phyloP scores from a whole-genome alignment of 2,329 filamentous ascomycete species.

The Exophiala sideris region DNA sequence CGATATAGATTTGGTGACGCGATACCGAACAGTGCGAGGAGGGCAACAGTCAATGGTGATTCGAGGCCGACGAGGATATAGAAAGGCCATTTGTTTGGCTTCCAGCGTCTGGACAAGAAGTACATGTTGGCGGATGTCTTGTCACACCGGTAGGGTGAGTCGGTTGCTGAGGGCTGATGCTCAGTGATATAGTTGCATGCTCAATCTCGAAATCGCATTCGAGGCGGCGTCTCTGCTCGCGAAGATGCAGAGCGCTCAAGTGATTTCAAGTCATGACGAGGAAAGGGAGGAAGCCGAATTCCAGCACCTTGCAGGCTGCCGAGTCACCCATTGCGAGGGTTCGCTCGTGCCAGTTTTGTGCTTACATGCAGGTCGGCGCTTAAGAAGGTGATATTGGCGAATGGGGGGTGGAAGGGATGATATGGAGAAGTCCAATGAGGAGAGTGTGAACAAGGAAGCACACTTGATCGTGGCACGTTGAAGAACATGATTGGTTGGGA shows the following conservation, averaged over 20 bases:
- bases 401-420: conserved; percentile 9
- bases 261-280: conserved; percentile 1
- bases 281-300: conserved; percentile 4
- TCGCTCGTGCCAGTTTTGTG: conserved; percentile 5
- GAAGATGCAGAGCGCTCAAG: background rate
- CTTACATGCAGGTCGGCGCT: conserved; percentile 21
- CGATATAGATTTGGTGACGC: conserved; percentile 60
- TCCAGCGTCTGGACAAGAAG: conserved; percentile 55
- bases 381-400: conserved; percentile 16
- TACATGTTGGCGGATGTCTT: conserved; percentile 24
- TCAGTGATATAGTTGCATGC: conserved; percentile 8
- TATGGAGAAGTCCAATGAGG: conserved; percentile 7
- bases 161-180: background rate
- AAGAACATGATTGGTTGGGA: background rate
- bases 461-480: background rate
- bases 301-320: background rate
- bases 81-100: conserved; percentile 46
- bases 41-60: conserved; percentile 55
- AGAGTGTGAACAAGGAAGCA: background rate
- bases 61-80: conserved; percentile 54
- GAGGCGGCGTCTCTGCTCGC: background rate
- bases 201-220: background rate
- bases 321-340: conserved; percentile 2
- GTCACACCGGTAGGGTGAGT: too few species aligned
- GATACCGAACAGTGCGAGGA: conserved; percentile 60